Conservation (phyloP, 2,329 filamentous ascomycete species). For the Paracoccidioides brasiliensis region DNA sequence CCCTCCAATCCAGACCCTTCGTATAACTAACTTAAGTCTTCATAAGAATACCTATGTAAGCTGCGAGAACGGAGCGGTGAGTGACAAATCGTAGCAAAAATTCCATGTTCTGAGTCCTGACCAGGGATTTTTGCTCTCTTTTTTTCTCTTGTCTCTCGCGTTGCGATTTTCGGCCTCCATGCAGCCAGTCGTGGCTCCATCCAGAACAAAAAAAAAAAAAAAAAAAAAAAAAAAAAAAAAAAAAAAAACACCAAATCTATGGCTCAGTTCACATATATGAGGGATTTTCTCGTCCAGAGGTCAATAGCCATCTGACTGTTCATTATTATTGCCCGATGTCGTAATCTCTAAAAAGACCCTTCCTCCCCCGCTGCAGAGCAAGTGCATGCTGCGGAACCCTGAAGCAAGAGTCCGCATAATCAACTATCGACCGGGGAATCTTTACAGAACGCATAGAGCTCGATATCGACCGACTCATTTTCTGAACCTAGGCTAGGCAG, state of each 20-base stretch:
- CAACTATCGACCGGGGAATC: neutral
- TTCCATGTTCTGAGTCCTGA: neutral
- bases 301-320: neutral
- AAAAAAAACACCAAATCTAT: neutral
- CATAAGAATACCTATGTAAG: neutral
- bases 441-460: slow-evolving; percentile 25
- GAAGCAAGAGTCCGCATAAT: neutral
- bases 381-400: neutral
- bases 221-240: neutral
- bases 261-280: neutral
- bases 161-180: neutral
- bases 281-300: neutral
- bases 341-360: neutral
- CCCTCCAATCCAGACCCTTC: no score
- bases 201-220: neutral
- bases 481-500: slow-evolving; percentile 25
- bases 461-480: slow-evolving; percentile 23
- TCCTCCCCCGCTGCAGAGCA: neutral
- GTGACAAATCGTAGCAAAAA: neutral
- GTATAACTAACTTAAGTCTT: neutral
- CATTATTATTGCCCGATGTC: neutral
- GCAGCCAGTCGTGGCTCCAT: neutral
- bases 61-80: slow-evolving; percentile 1
- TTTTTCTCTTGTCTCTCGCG: neutral
- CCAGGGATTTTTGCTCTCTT: neutral